Evolutionary conservation across 495 filamentous ascomycete genomes (phyloP).

Genomic region (Aspergillus homomorphus): DNA sequence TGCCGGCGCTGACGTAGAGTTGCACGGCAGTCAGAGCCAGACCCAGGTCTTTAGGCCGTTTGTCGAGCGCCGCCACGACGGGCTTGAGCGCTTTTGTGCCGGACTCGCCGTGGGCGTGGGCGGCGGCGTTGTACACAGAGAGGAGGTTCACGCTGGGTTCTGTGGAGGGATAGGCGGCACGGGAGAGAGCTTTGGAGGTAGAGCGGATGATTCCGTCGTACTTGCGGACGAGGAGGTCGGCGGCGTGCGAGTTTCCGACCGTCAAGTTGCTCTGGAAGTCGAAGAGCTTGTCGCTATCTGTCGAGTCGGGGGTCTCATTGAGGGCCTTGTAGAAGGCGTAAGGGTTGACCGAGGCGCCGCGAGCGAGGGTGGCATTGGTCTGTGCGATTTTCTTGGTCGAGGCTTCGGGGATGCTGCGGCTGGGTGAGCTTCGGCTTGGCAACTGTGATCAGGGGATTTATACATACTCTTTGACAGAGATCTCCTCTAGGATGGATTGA

Average conservation of each 20-base stretch:
- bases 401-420: conserved; percentile 66
- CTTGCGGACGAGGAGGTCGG: conserved; percentile 78
- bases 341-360: conserved; percentile 63
- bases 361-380: conserved; percentile 68
- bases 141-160: conserved; percentile 59
- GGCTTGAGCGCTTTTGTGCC: conserved; percentile 69
- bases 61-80: conserved; percentile 70
- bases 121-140: conserved; percentile 78
- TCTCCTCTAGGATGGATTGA: conserved; percentile 57
- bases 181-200: conserved; percentile 56
- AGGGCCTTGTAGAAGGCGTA: conserved; percentile 70
- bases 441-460: neutral
- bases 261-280: conserved; percentile 69
- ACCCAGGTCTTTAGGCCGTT: conserved; percentile 77
- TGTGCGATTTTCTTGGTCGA: conserved; percentile 75
- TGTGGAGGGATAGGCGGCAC: conserved; percentile 50
- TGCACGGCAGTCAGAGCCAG: conserved; percentile 80
- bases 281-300: conserved; percentile 71
- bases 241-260: conserved; percentile 62
- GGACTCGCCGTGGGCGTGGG: conserved; percentile 59
- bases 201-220: conserved; percentile 66
- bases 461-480: conserved; percentile 61
- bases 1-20: conserved; percentile 72
- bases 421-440: conserved; percentile 19
- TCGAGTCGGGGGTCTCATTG: conserved; percentile 53